Evolutionary conservation across 805 yeast species (phyloP).

Genomic region (Hanseniaspora vineae): DNA sequence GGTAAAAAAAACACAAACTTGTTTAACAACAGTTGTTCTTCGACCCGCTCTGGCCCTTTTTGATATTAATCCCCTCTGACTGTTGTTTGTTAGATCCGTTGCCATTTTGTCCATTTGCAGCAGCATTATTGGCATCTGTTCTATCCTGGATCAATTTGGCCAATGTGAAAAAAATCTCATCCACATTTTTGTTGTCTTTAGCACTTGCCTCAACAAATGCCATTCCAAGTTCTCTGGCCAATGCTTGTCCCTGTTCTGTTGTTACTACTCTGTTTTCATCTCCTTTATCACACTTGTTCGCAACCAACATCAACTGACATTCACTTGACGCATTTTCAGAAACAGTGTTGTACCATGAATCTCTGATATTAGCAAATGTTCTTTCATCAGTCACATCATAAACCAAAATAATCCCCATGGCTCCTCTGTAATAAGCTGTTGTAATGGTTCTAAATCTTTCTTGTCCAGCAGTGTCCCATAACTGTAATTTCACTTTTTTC

Average conservation of each 20-base stretch:
- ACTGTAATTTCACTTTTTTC: conserved; percentile 83
- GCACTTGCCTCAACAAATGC: conserved; percentile 96
- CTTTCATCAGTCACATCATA: conserved; percentile 82
- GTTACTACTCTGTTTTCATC: conserved; percentile 41
- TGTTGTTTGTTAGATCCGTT: background rate
- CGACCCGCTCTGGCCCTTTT: background rate
- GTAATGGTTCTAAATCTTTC: conserved; percentile 91
- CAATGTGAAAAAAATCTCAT: conserved; percentile 78
- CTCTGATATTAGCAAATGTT: conserved; percentile 82
- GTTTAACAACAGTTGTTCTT: background rate
- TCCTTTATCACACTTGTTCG: conserved; percentile 88
- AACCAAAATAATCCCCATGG: conserved; percentile 74
- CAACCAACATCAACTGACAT: conserved; percentile 87
- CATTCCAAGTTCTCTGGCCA: conserved; percentile 76
- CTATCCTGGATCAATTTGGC: conserved; percentile 80
- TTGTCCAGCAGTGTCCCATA: conserved; percentile 98
- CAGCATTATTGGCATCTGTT: conserved; percentile 31
- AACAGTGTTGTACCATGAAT: conserved; percentile 83
- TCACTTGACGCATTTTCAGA: conserved; percentile 95
- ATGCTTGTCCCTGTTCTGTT: conserved; percentile 77
- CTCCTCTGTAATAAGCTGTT: conserved; percentile 84
- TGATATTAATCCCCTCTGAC: background rate
- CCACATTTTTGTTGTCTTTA: conserved; percentile 84
- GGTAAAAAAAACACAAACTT: no score
- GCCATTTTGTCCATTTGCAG: background rate